Evolutionary conservation across 2,329 filamentous ascomycete species (phyloP), one percentile per base, ranked within the genome.

Genomic region (Diaporthe humulicola): DNA sequence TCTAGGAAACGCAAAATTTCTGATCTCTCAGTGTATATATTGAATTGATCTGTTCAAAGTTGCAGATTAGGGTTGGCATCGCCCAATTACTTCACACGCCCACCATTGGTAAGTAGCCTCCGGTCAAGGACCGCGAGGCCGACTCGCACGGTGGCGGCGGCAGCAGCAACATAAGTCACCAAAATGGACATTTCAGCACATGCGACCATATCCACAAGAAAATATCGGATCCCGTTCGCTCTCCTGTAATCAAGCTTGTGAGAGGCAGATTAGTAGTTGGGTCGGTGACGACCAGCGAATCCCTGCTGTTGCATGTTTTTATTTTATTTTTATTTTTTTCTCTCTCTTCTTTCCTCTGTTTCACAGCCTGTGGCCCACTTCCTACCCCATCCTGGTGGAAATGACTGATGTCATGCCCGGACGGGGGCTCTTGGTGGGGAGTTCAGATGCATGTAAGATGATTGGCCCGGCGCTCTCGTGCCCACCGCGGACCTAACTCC

Each of bases 201-300:
- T 61, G 38, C 58, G 38, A 61, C 58, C 58, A 61, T 42, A 61
- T 42, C 58, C 38, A 61, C 58, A 61, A 61, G 58, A 30, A 61
- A 61, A 61, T 61, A 61, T 61, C 58, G 58, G 58, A 61, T 61
- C 58, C 58, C 38, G 38, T 61, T 61, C 38, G 58, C 58, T 61
- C 38, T 61, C 58, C 38, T 61, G 58, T 61, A 64, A 64, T 64
- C 38, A 64, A 64, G 58, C 58, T 64, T 64, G 58, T 64, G 58
- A 64, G 58, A 45, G 58, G 38, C 38, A 42, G 58, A 42, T 61
- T 42, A 61, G 58, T 61, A 61, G 58, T 61, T 61, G 36, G 58
- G 58, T 61, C 38, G 58, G 58, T 61, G 58, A 61, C 58, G 58
- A 61, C 58, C 36, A 61, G 58, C 58, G 60, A 64, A 64, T 64